Base-by-base conservation (phyloP, 2,329 filamentous ascomycete genomes). In the Hymenoscyphus fructigenus region DNA sequence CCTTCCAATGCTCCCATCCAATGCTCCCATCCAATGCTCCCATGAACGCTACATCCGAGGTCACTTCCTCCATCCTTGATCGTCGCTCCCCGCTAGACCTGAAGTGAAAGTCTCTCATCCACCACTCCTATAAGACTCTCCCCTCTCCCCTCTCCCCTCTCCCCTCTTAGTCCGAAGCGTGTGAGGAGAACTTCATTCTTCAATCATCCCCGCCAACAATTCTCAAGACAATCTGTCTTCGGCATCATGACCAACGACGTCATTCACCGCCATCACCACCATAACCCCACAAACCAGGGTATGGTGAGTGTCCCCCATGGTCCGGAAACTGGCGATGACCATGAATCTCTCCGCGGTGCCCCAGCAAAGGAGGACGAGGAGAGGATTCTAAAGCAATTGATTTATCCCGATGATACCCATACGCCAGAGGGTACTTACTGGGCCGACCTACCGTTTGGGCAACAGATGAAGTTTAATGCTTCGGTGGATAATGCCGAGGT, bases 341-440 rank as follows among this genome's bases (percentile, higher is more conserved):
- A 72, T 59, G 69, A 56, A 9, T 69, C 68, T 1, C 62, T 69
- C 5, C 60, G 61, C 59, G 44, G 17, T 1, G 41, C 38, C 10
- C 67, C 70, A 62, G 65, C 69, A 23, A 44, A 64, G 2, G 60
- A 61, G 5, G 61, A 66, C 65, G 88, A 91, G 75, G 81, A 81
- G 67, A 82, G 80, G 53, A 84, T 89, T 72, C 96, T 97, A 81
- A 84, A 90, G 73, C 86, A 89, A 70, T 82, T 97, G 65, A 90
- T 96, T 64, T 90, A 91, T 63, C 94, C 94, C 2, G 91, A 96
- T 75, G 94, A 98, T 80, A 90, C 88, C 68, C 97, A 94, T 80
- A 91, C 90, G 63, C 79, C 84, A 63, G 86, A 93, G 23, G 94
- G 94, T 67, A 84, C 87, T 70, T 98, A 98, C 84, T 98, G 93